phyloP scores from a whole-genome alignment of 495 filamentous ascomycete genomes.

The Aspergillus sclerotioniger region DNA sequence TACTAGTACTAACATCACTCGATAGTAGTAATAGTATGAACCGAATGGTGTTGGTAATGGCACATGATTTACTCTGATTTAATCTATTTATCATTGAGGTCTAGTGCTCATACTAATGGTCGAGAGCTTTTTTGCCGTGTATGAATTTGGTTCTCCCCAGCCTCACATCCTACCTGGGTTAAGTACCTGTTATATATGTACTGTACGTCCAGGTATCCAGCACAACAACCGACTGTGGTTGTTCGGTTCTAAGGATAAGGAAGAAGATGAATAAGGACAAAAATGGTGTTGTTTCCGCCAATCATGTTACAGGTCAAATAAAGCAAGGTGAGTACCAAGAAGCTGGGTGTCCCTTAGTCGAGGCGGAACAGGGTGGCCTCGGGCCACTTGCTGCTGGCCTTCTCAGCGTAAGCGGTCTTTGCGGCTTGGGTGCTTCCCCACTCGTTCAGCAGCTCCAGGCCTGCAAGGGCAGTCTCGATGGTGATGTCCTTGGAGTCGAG shows the following conservation, averaged over 20 bases:
- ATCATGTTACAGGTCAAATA: neutral
- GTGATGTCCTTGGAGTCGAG: slow-evolving; percentile 53
- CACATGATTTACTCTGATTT: neutral
- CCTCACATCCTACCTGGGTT: neutral
- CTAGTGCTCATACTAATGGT: neutral
- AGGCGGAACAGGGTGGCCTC: slow-evolving; percentile 60
- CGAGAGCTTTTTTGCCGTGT: neutral
- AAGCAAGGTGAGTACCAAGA: neutral
- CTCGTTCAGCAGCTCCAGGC: slow-evolving; percentile 56
- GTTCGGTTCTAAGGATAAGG: neutral
- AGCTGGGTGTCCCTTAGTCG: slow-evolving; percentile 15
- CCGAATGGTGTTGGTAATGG: neutral
- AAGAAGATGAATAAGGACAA: neutral
- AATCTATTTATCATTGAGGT: neutral
- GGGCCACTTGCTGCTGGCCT: slow-evolving; percentile 69
- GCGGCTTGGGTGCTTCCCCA: slow-evolving; percentile 56
- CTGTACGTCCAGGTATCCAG: neutral
- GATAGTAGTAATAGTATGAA: no score
- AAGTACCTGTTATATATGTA: neutral
- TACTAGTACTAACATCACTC: no score
- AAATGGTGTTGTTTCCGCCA: neutral
- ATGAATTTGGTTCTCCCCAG: neutral
- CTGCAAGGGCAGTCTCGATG: slow-evolving; percentile 60
- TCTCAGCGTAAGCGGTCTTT: slow-evolving; percentile 56
- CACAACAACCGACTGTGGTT: neutral